A percentile compares a stretch with the other conserved stretches of the same genome.
Evolutionary conservation across 78 protist genomes (phyloP).

Genomic region (Guillardia theta): DNA sequence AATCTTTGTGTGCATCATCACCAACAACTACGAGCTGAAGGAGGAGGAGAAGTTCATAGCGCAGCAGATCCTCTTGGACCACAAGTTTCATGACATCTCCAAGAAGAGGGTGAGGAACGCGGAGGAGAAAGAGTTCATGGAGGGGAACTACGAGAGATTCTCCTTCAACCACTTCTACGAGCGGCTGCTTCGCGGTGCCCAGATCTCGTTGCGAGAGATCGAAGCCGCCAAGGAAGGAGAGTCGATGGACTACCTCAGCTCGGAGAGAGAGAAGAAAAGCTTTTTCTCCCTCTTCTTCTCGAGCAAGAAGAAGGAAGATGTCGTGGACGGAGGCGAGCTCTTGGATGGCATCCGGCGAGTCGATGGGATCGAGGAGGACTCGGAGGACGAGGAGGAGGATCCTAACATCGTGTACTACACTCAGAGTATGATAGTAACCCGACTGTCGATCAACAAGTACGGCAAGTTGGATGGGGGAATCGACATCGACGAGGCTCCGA

Average conservation of each 20-base stretch:
- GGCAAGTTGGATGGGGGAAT: no score
- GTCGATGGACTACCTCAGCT: background rate
- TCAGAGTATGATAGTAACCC: no score
- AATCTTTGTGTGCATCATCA: background rate
- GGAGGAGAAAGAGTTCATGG: background rate
- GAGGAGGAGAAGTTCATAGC: background rate
- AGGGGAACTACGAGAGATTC: background rate
- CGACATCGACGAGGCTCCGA: no score
- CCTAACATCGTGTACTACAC: background rate
- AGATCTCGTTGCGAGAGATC: background rate
- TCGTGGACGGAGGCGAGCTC: background rate
- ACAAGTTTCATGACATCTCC: background rate
- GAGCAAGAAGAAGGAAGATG: background rate
- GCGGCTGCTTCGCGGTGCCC: background rate
- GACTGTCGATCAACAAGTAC: no score
- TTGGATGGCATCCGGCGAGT: background rate
- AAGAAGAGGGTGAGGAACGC: background rate
- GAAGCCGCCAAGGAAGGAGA: background rate
- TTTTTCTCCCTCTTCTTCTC: background rate
- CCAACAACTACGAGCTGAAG: background rate
- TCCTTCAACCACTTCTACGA: background rate
- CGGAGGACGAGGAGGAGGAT: background rate
- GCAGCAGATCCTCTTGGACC: background rate
- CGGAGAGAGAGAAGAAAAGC: background rate
- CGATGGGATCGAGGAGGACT: background rate